Base-by-base conservation (phyloP, 139 green algal genomes). In the Gonium pectorale region DNA sequence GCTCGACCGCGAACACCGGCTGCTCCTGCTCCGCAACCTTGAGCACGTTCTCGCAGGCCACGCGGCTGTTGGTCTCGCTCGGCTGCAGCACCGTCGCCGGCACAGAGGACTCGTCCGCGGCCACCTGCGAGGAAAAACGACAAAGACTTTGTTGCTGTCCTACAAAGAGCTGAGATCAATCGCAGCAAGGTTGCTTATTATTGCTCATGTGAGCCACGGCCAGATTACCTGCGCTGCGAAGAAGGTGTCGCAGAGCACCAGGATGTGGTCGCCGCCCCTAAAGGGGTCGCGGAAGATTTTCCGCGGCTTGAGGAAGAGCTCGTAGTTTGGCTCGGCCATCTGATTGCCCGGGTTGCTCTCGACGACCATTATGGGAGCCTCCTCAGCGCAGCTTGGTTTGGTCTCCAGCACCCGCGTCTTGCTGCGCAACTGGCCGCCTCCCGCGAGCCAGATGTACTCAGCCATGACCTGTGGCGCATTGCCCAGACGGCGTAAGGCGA, bases 171-270 rank as follows among this genome's bases (percentile, higher is more conserved):
- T n/a, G n/a, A n/a, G n/a, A n/a, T n/a, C n/a, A n/a, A n/a, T n/a
- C n/a, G 5, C n/a, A 46, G 5, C 31, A 46, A 15, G 54, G 46
- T 38, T 38, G 21, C 52, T 26, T 9, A 24, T 51, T n/a, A 67
- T 67, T 40, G 5, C 38, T 41, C 66, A 44, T 7, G 67, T 21
- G 29, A 44, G 49, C 73, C 40, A 38, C 79, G 9, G 17, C 44
- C 24, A 40, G 29, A 17, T 8, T 35, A 60, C 63, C 70, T 56
- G 63, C 19, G 82, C 83, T 3, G 90, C 88, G 27, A 86, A 81
- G 66, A 93, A 94, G 29, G 79, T 87, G 67, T 97, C 94, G 86
- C 94, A 97, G 46, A 97, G 90, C 38, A 96, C 94, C 83, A 94
- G 87, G 46, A 97, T 90, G 86, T 96, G 89, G 67, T 92, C 80